Base-by-base conservation (phyloP, 495 filamentous ascomycete genomes). In the Penicillium bialowiezense region DNA sequence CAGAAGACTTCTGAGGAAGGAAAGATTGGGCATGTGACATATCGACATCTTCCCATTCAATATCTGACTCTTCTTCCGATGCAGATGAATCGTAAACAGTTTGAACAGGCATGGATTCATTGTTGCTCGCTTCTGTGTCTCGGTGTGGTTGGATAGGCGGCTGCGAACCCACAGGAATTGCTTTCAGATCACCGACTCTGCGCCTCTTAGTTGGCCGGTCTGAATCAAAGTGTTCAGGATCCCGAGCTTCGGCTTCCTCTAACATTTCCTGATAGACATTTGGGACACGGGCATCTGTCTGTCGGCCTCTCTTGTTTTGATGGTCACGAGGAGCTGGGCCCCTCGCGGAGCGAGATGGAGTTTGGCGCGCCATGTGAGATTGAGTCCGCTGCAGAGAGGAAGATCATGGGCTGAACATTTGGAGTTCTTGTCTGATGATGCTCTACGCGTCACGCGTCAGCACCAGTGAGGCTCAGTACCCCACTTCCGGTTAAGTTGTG, bases 1-100 rank as follows among this genome's bases (percentile, higher is more conserved):
- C 24, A n/a, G 49, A 12, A 10, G 17, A 19, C n/a, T n/a, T 18
- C 28, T 21, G 52, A n/a, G n/a, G 59, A 21, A 72, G 65, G 44
- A 68, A 62, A 15, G 63, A 44, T 38, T 61, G 54, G 15, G 68
- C 62, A 52, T 76, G 65, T 8, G 66, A 62, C 15, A 86, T 65
- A 47, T 79, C 77, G 5, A 90, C 79, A 52, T 87, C 84, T 66
- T 91, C 88, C 82, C 85, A 90, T 33, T 85, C 83, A 48, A 82
- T 66, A 44, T 89, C 84, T 47, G 78, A 83, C 33, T 84, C 85
- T 15, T 81, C 65, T 9, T n/a, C n/a, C n/a, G 60, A 64, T n/a
- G 62, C 62, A 6, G 64, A 61, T 10, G 73, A 75, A 28, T 78
- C 72, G 51, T 75, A 75, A 3, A 69, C 55, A 6, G 67, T 74